phyloP scores from a whole-genome alignment of 495 filamentous ascomycete genomes.

The Talaromyces trachyspermus region DNA sequence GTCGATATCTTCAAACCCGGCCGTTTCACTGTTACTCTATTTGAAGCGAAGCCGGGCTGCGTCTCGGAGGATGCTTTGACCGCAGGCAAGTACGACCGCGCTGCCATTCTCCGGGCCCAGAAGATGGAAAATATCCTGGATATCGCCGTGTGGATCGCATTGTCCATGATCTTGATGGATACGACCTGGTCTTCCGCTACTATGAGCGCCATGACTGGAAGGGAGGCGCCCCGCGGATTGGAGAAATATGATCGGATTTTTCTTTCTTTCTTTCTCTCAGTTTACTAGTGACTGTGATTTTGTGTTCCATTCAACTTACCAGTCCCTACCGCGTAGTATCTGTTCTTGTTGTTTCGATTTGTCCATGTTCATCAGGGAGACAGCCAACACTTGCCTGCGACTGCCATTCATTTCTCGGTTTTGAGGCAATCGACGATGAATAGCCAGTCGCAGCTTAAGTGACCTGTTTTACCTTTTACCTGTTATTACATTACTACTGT shows the following conservation, averaged over 20 bases:
- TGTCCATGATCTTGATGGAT: slow-evolving; percentile 95
- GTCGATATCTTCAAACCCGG: slow-evolving; percentile 93
- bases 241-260: slow-evolving; percentile 35
- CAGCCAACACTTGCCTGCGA: no score
- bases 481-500: not conserved
- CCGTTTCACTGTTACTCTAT: slow-evolving; percentile 93
- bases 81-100: slow-evolving; percentile 37
- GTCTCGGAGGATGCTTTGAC: slow-evolving; percentile 29
- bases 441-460: no score
- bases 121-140: slow-evolving; percentile 78
- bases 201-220: slow-evolving; percentile 92
- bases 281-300: not conserved
- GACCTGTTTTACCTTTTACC: no score
- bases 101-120: slow-evolving; percentile 44
- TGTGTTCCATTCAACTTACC: not conserved
- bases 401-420: not conserved
- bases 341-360: not conserved
- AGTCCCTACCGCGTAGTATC: not conserved
- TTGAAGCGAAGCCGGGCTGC: slow-evolving; percentile 68
- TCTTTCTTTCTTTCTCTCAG: not conserved
- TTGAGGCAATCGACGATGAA: not conserved
- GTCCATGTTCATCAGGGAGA: no score
- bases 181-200: slow-evolving; percentile 93
- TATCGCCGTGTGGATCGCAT: slow-evolving; percentile 91
- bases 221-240: slow-evolving; percentile 67